Evolutionary conservation across 1,284 basidiomycete species (phyloP).

Genomic region (Rhodotorula sp.): DNA sequence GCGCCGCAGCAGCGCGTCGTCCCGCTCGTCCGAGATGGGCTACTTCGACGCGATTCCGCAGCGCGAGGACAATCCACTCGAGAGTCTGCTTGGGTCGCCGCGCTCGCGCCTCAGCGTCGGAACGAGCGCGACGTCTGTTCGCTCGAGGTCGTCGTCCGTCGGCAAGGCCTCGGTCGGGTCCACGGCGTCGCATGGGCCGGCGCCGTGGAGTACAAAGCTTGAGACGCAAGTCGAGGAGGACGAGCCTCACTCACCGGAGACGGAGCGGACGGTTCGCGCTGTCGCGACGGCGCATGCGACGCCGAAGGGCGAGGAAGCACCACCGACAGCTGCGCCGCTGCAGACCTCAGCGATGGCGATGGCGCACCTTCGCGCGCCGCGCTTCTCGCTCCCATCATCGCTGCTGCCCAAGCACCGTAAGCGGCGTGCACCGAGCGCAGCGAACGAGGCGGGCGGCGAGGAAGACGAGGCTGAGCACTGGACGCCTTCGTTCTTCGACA

Average conservation of each 20-base stretch:
- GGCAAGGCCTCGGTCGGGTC: not conserved
- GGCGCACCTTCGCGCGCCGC: not conserved
- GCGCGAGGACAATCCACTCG: not conserved
- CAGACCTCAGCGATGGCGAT: not conserved
- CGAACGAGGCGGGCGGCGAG: not conserved
- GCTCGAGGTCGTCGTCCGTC: not conserved
- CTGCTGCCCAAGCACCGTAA: not conserved
- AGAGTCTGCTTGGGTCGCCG: constrained; percentile 3
- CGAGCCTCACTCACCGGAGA: not conserved
- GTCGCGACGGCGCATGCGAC: too few relatives aligned
- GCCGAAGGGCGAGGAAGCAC: not conserved
- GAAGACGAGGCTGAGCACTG: not conserved
- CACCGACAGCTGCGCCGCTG: too few relatives aligned
- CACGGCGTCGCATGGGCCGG: not conserved
- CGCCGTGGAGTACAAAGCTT: not conserved
- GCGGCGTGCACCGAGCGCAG: not conserved
- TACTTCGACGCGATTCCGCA: constrained; percentile 2
- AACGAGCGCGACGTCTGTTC: not conserved
- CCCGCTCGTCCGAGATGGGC: not conserved
- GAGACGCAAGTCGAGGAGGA: constrained; percentile 9
- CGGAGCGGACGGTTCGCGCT: not conserved
- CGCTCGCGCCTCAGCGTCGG: not conserved
- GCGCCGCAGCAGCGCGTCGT: not conserved
- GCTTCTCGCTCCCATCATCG: not conserved
- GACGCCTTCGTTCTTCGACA: constrained; percentile 13